Base-by-base conservation (phyloP, 129 eudicot species). In the Chrysanthemum makinoi region DNA sequence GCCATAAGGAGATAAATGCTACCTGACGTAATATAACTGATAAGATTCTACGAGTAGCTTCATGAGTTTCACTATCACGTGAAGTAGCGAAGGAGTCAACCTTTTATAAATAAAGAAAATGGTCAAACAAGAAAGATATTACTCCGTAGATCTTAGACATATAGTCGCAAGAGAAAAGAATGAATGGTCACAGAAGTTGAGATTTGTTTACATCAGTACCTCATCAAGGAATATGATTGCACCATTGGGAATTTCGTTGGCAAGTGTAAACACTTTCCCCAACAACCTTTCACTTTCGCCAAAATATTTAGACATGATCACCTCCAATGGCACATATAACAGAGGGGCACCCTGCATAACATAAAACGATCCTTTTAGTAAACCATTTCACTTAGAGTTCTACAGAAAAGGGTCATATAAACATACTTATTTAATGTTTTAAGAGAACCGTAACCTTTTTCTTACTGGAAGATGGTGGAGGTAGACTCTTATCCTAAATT, bases 281-380 rank as follows among this genome's bases (percentile, higher is more conserved):
- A 95, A 74, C 75, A 95, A 80, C 51, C 97, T 89, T 70, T 95
- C 99, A 80, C 97, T 95, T 78, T 95, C 99, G 70, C 99, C 99
- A 74, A 86, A 95, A 72, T 90, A 95, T 65, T 95, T 95, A n/a
- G 96, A 95, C 99, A 94, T 72, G 60, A 95, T 84, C 24, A 88
- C 84, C 83, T 94, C 99, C 83, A 95, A 70, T 11, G 99, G 99
- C 62, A 95, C 96, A 74, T 95, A 90, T 62, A 95, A 65, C 86
- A 95, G 70, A 2, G 99, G 99, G 74, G 88, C 88, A 70, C 96
- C 94, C 99, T 95, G 88, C 65, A 65, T 62, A 47, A 51, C 62
- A 72, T 11, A 74, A 65, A 67, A 65, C 2, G 44, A 26, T 47
- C 66, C 48, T 72, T 59, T 47, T 13, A 59, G n/a, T 56, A 56